Conservation (phyloP, 768 basidiomycete genomes). For the Leccinum aurantiacum region DNA sequence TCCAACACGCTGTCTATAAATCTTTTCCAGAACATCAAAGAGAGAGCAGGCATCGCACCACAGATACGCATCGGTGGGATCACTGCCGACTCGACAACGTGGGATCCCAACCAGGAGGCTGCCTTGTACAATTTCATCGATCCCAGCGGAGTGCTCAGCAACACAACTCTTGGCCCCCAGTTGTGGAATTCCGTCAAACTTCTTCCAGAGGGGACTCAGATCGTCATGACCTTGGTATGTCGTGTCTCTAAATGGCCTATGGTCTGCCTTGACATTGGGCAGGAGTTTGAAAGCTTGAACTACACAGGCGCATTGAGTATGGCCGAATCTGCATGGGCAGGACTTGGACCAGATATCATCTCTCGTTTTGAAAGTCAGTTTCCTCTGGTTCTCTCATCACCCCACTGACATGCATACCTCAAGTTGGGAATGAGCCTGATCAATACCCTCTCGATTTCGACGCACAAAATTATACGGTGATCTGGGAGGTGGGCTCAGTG, state of each 20-base stretch:
- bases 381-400: background rate
- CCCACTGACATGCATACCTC: background rate
- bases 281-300: slow-evolving; percentile 48
- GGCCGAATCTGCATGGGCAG: slow-evolving; percentile 42
- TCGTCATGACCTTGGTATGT: slow-evolving; percentile 46
- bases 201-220: slow-evolving; percentile 46
- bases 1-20: slow-evolving; percentile 46
- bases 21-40: slow-evolving; percentile 45
- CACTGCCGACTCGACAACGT: slow-evolving; percentile 53
- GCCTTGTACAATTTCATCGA: slow-evolving; percentile 42
- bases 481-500: slow-evolving; percentile 42
- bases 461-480: slow-evolving; percentile 43
- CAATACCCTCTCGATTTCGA: slow-evolving; percentile 36
- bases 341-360: slow-evolving; percentile 38
- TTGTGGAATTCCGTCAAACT: slow-evolving; percentile 48
- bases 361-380: slow-evolving; percentile 45
- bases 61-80: slow-evolving; percentile 55
- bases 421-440: slow-evolving; percentile 56
- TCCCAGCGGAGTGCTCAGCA: slow-evolving; percentile 41
- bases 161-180: slow-evolving; percentile 50
- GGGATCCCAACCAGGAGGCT: slow-evolving; percentile 40
- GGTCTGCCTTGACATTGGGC: background rate
- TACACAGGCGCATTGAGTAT: slow-evolving; percentile 44
- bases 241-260: background rate
- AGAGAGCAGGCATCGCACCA: slow-evolving; percentile 44